Evolutionary conservation across 345 rosid species (phyloP), one percentile per base, ranked within the genome.

Genomic region (Syzygium grande): DNA sequence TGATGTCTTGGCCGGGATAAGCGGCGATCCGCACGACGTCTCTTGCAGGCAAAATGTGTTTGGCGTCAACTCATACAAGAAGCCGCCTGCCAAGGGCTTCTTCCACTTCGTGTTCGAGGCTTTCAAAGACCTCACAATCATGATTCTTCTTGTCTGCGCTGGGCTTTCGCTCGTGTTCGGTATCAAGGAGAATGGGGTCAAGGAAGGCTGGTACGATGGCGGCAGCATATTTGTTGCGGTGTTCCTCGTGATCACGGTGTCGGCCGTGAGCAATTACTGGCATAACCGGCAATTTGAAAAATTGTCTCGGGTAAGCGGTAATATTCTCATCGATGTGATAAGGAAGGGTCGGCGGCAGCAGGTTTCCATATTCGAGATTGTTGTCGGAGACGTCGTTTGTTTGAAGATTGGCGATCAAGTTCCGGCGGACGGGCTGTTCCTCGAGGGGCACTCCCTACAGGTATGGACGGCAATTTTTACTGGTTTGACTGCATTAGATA

Each of bases 131-230:
- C 52, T 90, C 3, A 95, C 96, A 5, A 93, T 93, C 29, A 84
- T 91, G n/a, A 93, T 95, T 78, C 93, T 94, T 52, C 85, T 95
- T 56, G 94, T 87, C 12, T 93, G 94, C 53, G 96, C 95, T 0
- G 90, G 92, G 25, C 92, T 95, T 54, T 92, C 96, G 53, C 92
- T 96, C 14, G 93, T 87, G 5, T 95, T 92, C 9, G 96, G 95
- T 14, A 95, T 95, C 86, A 93, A 93, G 86, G 91, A 92, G 63
- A 88, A 96, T 7, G 96, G 96, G n/a, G 12, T 89, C 7, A 91
- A 91, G 85, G 96, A 93, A 84, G 95, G 96, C 4, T 96, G 98
- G 96, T 93, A 94, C 29, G 96, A 95, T 13, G 95, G 97, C 11
- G 97, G 95, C 29, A 93, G 95, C 91, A 92, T 92, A 25, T 90